Conservation (phyloP, 306 rosid genomes). For the Prunus mongolica region DNA sequence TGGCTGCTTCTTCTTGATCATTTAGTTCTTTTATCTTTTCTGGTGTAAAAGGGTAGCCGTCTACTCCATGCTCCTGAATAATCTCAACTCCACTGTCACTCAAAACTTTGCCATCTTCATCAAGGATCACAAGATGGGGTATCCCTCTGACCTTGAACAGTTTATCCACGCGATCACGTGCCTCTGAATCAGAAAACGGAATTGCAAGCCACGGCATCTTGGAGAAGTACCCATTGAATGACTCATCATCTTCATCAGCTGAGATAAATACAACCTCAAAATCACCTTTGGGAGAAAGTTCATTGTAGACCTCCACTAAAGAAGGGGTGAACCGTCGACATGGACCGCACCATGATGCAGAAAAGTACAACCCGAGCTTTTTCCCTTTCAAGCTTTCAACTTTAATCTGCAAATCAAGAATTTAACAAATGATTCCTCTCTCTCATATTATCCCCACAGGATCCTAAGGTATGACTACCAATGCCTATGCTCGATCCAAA, state of each 20-base stretch:
- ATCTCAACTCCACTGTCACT: constrained; percentile 37
- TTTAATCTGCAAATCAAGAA: constrained; percentile 43
- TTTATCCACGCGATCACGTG: constrained; percentile 36
- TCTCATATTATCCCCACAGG: neutral
- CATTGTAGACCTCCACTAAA: constrained; percentile 53
- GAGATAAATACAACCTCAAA: constrained; percentile 56
- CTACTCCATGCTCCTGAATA: constrained; percentile 47
- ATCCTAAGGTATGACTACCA: neutral
- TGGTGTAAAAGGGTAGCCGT: constrained; percentile 54
- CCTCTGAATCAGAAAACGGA: constrained; percentile 57
- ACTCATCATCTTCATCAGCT: constrained; percentile 48
- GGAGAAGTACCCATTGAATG: constrained; percentile 57
- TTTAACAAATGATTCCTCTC: constrained; percentile 6
- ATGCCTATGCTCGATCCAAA: neutral
- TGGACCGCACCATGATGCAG: constrained; percentile 73
- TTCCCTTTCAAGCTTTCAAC: constrained; percentile 63
- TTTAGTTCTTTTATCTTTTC: constrained; percentile 45
- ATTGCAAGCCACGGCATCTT: constrained; percentile 83
- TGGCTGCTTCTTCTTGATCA: constrained; percentile 47
- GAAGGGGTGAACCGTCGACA: constrained; percentile 52
- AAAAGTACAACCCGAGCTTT: constrained; percentile 59
- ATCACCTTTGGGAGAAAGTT: constrained; percentile 42
- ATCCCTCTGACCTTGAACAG: constrained; percentile 51
- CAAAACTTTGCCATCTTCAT: constrained; percentile 45
- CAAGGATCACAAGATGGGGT: constrained; percentile 56